Percentiles rank a stretch among this genome's conserved stretches.
Conservation (phyloP, 106 monocot species). For the Allium fistulosum region DNA sequence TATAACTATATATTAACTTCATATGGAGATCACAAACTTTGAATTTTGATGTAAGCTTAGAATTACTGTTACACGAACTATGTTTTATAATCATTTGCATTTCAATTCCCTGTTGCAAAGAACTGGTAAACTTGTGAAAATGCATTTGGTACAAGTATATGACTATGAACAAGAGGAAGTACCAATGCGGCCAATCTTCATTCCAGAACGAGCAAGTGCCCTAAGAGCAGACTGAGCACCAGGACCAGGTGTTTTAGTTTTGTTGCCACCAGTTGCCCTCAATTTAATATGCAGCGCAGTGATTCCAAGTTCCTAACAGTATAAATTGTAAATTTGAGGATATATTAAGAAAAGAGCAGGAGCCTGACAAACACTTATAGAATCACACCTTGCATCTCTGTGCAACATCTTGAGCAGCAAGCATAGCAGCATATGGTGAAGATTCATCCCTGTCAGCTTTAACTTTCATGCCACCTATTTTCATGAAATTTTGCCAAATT, state of each 20-base stretch:
- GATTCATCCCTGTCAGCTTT: conserved; percentile 75
- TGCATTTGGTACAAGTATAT: too few relatives aligned
- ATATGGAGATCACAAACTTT: too few relatives aligned
- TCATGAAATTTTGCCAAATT: background rate
- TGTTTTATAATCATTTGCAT: too few relatives aligned
- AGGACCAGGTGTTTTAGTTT: conserved; percentile 73
- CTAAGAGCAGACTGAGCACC: conserved; percentile 70
- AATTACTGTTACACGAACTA: too few relatives aligned
- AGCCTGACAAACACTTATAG: background rate
- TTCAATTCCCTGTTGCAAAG: too few relatives aligned
- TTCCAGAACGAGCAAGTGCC: conserved; percentile 71
- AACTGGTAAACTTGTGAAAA: too few relatives aligned
- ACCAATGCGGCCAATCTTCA: conserved; percentile 85
- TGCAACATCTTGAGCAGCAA: conserved; percentile 81
- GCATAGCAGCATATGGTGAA: conserved; percentile 79
- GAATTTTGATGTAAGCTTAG: too few relatives aligned
- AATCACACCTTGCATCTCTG: conserved; percentile 48
- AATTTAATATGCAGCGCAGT: conserved; percentile 73
- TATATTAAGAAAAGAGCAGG: background rate
- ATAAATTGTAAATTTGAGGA: background rate
- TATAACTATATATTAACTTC: too few relatives aligned
- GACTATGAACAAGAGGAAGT: background rate
- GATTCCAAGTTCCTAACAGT: conserved; percentile 53
- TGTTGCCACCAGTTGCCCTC: conserved; percentile 72
- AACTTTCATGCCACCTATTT: conserved; percentile 69